Evolutionary conservation across 306 rosid genomes (phyloP).

Genomic region (Fragaria iinumae): DNA sequence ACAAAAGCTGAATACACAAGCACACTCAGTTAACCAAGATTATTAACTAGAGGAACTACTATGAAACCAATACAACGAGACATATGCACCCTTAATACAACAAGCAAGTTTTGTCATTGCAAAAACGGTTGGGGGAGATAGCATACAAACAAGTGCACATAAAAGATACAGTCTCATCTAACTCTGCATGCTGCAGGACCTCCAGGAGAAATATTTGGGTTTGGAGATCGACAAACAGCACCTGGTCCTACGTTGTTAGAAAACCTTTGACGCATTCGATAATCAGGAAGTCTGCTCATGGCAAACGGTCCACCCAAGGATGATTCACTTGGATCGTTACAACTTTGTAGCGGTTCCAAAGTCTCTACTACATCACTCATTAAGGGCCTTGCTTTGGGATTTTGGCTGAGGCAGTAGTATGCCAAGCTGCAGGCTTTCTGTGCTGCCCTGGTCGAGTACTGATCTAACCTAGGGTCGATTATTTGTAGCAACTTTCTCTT

Average conservation of each 20-base stretch:
- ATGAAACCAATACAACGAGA: constrained; percentile 17
- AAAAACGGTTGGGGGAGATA: constrained; percentile 21
- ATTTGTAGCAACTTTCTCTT: constrained; percentile 95
- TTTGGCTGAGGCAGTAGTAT: constrained; percentile 95
- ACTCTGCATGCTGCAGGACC: constrained; percentile 81
- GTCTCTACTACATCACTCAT: constrained; percentile 99
- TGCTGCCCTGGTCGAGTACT: constrained; percentile 92
- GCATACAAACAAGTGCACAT: constrained; percentile 36
- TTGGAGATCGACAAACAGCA: constrained; percentile 78
- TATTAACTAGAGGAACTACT: constrained; percentile 19
- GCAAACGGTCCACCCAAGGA: constrained; percentile 60
- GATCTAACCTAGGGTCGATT: constrained; percentile 92
- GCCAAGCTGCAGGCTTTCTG: constrained; percentile 99
- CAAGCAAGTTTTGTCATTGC: constrained; percentile 31
- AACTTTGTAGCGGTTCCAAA: constrained; percentile 88
- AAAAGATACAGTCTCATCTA: constrained; percentile 51
- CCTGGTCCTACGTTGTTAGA: constrained; percentile 76
- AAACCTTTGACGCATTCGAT: constrained; percentile 71
- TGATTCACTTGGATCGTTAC: constrained; percentile 54
- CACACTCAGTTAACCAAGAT: constrained; percentile 5
- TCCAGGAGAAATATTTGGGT: constrained; percentile 83
- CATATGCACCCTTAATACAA: constrained; percentile 12
- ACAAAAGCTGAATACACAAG: constrained; percentile 20
- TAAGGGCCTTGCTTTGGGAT: constrained; percentile 99
- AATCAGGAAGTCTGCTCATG: constrained; percentile 61